Evolutionary conservation across 805 yeast species (phyloP).

Genomic region (Kuraishia hungarica): DNA sequence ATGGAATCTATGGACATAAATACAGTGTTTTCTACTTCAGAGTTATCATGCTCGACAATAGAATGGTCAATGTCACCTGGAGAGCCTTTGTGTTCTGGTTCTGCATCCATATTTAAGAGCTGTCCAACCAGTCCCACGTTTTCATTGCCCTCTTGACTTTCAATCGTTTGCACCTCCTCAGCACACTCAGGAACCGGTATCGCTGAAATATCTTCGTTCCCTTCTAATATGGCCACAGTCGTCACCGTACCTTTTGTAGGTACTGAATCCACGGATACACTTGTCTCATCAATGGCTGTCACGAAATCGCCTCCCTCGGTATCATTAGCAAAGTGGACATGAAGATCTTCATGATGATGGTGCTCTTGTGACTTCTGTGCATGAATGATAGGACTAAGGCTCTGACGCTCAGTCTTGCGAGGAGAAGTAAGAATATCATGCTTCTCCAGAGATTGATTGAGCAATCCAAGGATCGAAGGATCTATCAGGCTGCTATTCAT

Average conservation of each 20-base stretch:
- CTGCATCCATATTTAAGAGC: background rate
- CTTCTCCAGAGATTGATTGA: background rate
- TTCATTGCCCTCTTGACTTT: background rate
- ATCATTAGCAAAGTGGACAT: background rate
- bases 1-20: background rate
- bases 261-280: background rate
- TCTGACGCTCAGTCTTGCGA: background rate
- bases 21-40: background rate
- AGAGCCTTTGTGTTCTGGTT: background rate
- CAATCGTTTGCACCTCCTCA: background rate
- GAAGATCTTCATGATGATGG: background rate
- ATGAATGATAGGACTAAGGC: background rate
- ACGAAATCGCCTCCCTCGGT: background rate
- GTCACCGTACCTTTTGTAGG: background rate
- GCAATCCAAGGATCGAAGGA: constrained; percentile 1
- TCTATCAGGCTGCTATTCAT: background rate
- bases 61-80: background rate
- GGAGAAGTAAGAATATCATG: background rate
- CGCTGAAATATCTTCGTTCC: background rate
- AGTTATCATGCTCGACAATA: background rate
- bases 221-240: background rate
- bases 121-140: background rate
- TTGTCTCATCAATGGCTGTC: background rate
- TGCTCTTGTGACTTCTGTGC: background rate
- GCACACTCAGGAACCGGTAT: background rate